These are phyloP conservation scores for Melanogaster broomeanus DNA, from an alignment of 768 basidiomycete genomes.

Conservation along the genomic window DNA sequence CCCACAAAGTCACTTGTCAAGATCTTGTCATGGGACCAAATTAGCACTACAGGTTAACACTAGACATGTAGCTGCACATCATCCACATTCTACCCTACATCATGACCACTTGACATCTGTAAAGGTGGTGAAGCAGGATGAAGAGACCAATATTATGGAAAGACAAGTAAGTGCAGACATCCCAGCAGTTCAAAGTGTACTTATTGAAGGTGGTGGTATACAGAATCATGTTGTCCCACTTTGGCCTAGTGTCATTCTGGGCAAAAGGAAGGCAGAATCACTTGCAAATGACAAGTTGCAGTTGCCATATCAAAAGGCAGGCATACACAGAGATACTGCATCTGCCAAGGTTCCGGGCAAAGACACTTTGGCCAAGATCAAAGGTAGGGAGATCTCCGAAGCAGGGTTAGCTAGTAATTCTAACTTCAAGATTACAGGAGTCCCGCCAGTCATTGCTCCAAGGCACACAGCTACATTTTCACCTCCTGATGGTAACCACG, in stretches of 20 bases:
- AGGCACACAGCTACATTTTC: too few relatives aligned
- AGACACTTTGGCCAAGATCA: background rate
- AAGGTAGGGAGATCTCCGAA: too few relatives aligned
- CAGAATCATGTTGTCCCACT: background rate
- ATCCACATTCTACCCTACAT: background rate
- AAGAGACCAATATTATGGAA: background rate
- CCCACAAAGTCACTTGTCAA: background rate
- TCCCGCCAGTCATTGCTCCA: too few relatives aligned
- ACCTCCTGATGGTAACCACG: too few relatives aligned
- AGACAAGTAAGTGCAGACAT: background rate
- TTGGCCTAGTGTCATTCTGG: background rate
- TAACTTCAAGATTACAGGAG: too few relatives aligned
- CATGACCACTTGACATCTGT: background rate
- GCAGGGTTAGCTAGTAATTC: too few relatives aligned
- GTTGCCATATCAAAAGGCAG: background rate
- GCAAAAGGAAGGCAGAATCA: background rate
- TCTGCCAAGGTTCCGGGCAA: background rate
- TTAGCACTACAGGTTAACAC: slow-evolving; percentile 18
- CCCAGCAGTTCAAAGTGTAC: background rate
- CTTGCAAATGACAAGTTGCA: background rate
- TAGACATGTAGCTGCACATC: slow-evolving; percentile 10
- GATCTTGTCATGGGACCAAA: slow-evolving; percentile 3
- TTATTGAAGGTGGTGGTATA: background rate
- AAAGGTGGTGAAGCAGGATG: background rate
- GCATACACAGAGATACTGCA: background rate